Conservation (phyloP, 2,329 filamentous ascomycete genomes). For the Ascochyta fabae region DNA sequence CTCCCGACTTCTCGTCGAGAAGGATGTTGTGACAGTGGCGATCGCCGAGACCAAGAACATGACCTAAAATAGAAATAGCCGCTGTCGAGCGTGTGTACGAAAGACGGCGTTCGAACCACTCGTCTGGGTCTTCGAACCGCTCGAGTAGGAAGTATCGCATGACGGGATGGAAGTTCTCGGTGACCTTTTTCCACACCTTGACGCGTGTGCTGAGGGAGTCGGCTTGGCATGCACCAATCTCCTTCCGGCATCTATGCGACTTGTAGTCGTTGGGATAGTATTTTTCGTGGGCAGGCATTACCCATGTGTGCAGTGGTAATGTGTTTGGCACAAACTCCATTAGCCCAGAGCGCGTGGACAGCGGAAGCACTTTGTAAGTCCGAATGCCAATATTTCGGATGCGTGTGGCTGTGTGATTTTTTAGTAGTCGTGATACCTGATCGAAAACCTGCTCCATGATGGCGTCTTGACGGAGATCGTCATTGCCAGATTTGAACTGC, state of each 20-base stretch:
- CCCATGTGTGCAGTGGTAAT: constrained; percentile 86
- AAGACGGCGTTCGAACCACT: constrained; percentile 89
- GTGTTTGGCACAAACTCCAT: constrained; percentile 98
- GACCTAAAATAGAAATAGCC: constrained; percentile 92
- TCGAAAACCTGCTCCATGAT: constrained; percentile 99
- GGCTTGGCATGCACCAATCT: constrained; percentile 75
- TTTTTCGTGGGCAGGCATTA: constrained; percentile 86
- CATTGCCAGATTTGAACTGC: constrained; percentile 90
- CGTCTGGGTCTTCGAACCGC: constrained; percentile 88
- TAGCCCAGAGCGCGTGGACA: constrained; percentile 83
- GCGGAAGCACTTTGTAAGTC: constrained; percentile 94
- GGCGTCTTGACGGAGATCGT: constrained; percentile 94
- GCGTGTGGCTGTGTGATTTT: constrained; percentile 83
- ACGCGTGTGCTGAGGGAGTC: constrained; percentile 74
- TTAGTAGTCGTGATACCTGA: constrained; percentile 88
- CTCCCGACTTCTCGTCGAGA: constrained; percentile 85
- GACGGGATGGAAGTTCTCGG: constrained; percentile 85
- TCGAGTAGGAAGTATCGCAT: constrained; percentile 98
- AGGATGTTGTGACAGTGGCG: constrained; percentile 97
- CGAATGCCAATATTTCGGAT: constrained; percentile 89
- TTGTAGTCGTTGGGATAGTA: constrained; percentile 88
- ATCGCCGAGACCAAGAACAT: constrained; percentile 91
- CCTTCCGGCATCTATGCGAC: constrained; percentile 75
- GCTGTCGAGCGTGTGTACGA: constrained; percentile 94
- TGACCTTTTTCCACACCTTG: constrained; percentile 77